Conservation (phyloP, 2,329 filamentous ascomycete genomes). For the Cordyceps cicadae region DNA sequence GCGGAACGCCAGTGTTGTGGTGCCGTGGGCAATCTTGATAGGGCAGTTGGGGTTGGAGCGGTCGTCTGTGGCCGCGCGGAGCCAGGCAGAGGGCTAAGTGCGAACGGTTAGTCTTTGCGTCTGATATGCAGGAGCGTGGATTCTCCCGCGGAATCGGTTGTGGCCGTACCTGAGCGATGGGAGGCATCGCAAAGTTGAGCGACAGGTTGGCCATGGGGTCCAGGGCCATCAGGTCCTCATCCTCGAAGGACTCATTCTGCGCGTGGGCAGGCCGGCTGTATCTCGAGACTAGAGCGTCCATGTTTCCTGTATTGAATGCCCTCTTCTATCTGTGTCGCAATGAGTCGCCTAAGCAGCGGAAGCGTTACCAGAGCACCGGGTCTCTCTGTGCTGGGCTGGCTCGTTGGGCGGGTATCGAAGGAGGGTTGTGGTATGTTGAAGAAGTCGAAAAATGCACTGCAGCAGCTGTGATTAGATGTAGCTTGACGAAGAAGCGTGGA, state of each 20-base stretch:
- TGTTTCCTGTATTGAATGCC: conserved; percentile 30
- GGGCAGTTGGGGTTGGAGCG: conserved; percentile 92
- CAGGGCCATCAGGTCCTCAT: conserved; percentile 65
- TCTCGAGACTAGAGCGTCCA: conserved; percentile 89
- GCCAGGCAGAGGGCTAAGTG: conserved; percentile 75
- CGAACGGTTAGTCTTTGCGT: background rate
- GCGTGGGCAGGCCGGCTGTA: conserved; percentile 75
- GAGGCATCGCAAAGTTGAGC: conserved; percentile 90
- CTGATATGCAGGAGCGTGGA: background rate
- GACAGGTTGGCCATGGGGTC: conserved; percentile 69
- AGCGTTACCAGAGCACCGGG: background rate
- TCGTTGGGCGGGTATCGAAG: background rate
- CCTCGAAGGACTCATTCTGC: conserved; percentile 60
- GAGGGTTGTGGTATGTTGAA: background rate
- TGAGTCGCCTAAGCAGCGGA: background rate
- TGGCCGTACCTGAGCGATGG: conserved; percentile 69
- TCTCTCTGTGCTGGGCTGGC: background rate
- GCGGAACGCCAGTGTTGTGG: conserved; percentile 93
- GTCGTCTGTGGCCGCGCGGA: conserved; percentile 95
- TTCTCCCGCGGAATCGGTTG: background rate
- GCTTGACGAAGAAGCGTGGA: background rate
- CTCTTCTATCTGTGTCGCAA: background rate
- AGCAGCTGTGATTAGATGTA: background rate
- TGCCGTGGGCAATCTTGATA: conserved; percentile 99
- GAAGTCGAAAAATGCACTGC: background rate